These are phyloP conservation scores for Pelagophyceae sp. DNA, from an alignment of 352 stramenopile species.

Conservation along the genomic window DNA sequence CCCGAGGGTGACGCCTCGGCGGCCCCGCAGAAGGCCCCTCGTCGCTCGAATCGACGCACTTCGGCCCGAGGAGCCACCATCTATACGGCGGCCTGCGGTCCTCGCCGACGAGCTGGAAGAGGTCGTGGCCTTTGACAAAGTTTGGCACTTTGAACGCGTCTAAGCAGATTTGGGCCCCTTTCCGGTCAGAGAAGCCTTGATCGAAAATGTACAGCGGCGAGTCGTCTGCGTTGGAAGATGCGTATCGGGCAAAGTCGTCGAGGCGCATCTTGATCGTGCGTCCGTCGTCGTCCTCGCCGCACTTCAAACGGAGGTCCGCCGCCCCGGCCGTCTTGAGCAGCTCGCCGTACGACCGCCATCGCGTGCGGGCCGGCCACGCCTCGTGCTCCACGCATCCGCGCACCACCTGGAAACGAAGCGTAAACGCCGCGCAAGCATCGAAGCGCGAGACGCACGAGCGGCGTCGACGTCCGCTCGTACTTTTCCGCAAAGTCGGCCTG, in stretches of 20 bases:
- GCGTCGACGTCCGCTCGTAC: neutral
- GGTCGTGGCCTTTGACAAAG: conserved; percentile 60
- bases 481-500: neutral
- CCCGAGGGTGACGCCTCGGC: no score
- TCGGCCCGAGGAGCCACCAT: conserved; percentile 55
- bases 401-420: neutral
- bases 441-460: neutral
- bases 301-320: conserved; percentile 32
- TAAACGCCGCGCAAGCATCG: neutral
- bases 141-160: conserved; percentile 54
- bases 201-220: conserved; percentile 81
- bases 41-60: conserved; percentile 34
- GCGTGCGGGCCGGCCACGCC: neutral
- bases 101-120: conserved; percentile 64
- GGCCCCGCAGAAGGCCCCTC: conserved; percentile 4
- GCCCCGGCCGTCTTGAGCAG: neutral
- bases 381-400: neutral
- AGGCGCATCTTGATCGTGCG: conserved; percentile 63
- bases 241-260: conserved; percentile 63
- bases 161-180: conserved; percentile 36
- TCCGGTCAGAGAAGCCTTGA: conserved; percentile 59
- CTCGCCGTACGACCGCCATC: neutral
- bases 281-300: conserved; percentile 61
- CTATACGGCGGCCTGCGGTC: conserved; percentile 56
- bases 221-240: conserved; percentile 60